Conservation (phyloP, 306 rosid species). For the Prunus kanzakura region DNA sequence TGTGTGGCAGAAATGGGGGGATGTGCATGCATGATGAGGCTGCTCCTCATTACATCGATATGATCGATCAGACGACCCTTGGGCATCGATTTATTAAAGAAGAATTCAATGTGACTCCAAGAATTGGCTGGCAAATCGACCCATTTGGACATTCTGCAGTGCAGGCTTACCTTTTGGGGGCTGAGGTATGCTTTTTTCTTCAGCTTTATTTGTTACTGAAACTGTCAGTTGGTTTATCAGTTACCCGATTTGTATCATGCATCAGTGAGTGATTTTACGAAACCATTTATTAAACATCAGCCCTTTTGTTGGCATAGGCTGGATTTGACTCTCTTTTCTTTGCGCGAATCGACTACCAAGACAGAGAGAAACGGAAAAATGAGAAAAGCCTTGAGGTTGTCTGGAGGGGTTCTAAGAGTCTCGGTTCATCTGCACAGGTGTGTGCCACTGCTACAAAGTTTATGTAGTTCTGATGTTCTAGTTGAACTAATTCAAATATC, state of each 20-base stretch:
- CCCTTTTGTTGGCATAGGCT: conserved; percentile 19
- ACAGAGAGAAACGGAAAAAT: conserved; percentile 28
- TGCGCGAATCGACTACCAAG: conserved; percentile 43
- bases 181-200: conserved; percentile 45
- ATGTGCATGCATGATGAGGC: conserved; percentile 96
- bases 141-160: conserved; percentile 93
- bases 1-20: conserved; percentile 76
- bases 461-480: background rate
- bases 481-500: background rate
- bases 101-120: conserved; percentile 56
- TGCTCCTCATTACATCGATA: conserved; percentile 71
- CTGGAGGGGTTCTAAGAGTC: conserved; percentile 40
- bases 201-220: background rate
- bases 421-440: conserved; percentile 42
- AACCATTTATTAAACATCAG: background rate
- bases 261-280: background rate
- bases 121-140: conserved; percentile 90
- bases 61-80: conserved; percentile 93
- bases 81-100: conserved; percentile 71
- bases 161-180: conserved; percentile 76
- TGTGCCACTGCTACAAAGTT: background rate
- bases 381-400: conserved; percentile 45
- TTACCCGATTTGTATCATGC: background rate
- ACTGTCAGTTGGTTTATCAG: no score
- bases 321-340: conserved; percentile 44